Conservation (phyloP, 164 flowering plant genomes). For the Stephania cephalantha region DNA sequence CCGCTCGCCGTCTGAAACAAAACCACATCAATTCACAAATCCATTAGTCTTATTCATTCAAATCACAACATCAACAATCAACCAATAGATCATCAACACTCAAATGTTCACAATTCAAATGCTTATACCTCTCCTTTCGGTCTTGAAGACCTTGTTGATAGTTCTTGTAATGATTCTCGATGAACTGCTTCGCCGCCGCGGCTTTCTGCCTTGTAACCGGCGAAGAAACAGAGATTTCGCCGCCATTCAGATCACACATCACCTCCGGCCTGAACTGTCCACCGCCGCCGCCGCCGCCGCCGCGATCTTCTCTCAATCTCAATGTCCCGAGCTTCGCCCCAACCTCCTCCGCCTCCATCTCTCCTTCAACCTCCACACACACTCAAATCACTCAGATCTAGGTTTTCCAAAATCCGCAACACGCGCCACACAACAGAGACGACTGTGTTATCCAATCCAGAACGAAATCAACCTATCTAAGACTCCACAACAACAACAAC, state of each 20-base stretch:
- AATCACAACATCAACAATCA: neutral
- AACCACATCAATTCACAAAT: neutral
- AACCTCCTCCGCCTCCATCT: constrained; percentile 53
- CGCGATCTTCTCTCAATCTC: constrained; percentile 42
- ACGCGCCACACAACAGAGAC: neutral
- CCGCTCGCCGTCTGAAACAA: constrained; percentile 46
- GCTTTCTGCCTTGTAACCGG: constrained; percentile 83
- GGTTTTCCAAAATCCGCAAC: neutral
- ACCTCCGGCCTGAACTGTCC: constrained; percentile 15
- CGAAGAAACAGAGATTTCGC: constrained; percentile 63
- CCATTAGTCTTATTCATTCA: neutral
- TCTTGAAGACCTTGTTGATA: constrained; percentile 74
- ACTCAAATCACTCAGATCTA: constrained; percentile 4
- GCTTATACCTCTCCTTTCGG: constrained; percentile 63
- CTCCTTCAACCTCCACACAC: neutral
- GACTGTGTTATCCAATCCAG: neutral
- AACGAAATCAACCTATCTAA: neutral
- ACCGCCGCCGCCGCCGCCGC: neutral
- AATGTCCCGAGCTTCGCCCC: constrained; percentile 32
- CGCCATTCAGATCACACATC: constrained; percentile 25
- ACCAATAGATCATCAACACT: neutral
- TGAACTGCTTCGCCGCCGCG: constrained; percentile 88
- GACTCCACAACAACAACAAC: neutral
- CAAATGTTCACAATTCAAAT: neutral
- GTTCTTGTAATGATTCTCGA: constrained; percentile 90